These are phyloP conservation scores for Phytophthora rubi DNA, from an alignment of 352 stramenopile genomes.

Conservation along the genomic window DNA sequence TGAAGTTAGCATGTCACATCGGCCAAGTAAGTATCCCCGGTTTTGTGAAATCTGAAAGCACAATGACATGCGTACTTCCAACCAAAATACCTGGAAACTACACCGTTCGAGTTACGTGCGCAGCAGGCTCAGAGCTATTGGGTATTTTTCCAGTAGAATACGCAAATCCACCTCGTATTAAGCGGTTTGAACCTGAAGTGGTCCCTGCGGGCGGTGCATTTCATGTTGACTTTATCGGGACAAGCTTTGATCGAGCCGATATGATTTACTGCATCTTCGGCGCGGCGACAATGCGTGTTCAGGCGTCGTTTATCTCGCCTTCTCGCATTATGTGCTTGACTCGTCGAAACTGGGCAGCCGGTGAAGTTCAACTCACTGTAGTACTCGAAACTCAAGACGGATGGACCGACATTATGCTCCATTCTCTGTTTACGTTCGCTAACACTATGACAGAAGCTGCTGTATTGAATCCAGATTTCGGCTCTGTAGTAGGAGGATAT, in stretches of 20 bases:
- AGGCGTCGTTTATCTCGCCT: constrained; percentile 28
- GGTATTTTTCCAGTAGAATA: constrained; percentile 39
- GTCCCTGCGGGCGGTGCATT: constrained; percentile 26
- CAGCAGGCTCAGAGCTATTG: constrained; percentile 1
- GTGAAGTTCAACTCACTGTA: constrained; percentile 26
- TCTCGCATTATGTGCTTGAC: constrained; percentile 38
- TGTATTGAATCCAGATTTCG: constrained; percentile 34
- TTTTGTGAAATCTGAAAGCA: constrained; percentile 32
- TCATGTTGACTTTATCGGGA: constrained; percentile 35
- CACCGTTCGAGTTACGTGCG: constrained; percentile 38
- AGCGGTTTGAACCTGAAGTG: constrained; percentile 22
- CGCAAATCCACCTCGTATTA: constrained; percentile 20
- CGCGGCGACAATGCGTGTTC: constrained; percentile 10
- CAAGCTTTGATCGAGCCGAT: constrained; percentile 29
- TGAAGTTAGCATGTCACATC: constrained; percentile 38
- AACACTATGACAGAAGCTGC: constrained; percentile 8
- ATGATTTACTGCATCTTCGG: constrained; percentile 43
- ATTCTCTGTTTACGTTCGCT: constrained; percentile 32
- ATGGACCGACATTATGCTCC: constrained; percentile 28
- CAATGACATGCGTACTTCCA: constrained; percentile 37
- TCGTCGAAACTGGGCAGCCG: constrained; percentile 10
- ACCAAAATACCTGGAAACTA: constrained; percentile 43
- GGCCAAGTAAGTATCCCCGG: constrained; percentile 4
- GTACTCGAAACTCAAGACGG: constrained; percentile 18
- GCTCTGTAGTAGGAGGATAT: constrained; percentile 36